A percentile compares a stretch with the other conserved stretches of the same genome.
These are phyloP conservation scores for Linum trigynum DNA, from an alignment of 345 rosid genomes.

Conservation along the genomic window DNA sequence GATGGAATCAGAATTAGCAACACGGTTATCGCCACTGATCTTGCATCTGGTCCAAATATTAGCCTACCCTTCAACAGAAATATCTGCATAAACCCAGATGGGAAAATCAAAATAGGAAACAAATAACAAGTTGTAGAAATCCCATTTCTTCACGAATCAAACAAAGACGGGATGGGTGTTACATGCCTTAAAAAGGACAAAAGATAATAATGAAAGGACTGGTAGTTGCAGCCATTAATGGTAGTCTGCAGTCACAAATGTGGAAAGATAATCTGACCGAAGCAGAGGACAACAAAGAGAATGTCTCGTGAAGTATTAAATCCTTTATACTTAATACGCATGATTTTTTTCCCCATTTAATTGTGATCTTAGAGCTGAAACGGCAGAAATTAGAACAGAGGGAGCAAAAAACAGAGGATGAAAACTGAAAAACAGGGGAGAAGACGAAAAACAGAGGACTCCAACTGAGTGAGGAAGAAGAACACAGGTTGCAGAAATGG, in stretches of 20 bases:
- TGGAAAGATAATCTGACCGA: not conserved
- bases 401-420: not conserved
- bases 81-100: slow-evolving; percentile 23
- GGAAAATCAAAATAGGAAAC: slow-evolving; percentile 4
- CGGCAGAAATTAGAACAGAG: not conserved
- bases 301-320: too few species aligned
- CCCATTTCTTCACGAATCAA: not conserved
- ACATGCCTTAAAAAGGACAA: not conserved
- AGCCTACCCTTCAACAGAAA: slow-evolving; percentile 38
- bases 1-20: slow-evolving; percentile 41
- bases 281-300: too few species aligned
- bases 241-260: not conserved
- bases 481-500: not conserved
- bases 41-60: slow-evolving; percentile 48
- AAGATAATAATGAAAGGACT: not conserved
- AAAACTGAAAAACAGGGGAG: not conserved
- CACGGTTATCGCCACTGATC: slow-evolving; percentile 30
- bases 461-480: not conserved
- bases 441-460: not conserved
- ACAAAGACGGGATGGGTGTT: not conserved
- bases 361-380: not conserved
- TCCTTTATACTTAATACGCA: too few species aligned
- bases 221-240: not conserved
- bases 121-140: not conserved
- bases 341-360: too few species aligned